Evolutionary conservation across 345 rosid genomes (phyloP), one percentile per base, ranked within the genome.

Genomic region (Populus ilicifolia): DNA sequence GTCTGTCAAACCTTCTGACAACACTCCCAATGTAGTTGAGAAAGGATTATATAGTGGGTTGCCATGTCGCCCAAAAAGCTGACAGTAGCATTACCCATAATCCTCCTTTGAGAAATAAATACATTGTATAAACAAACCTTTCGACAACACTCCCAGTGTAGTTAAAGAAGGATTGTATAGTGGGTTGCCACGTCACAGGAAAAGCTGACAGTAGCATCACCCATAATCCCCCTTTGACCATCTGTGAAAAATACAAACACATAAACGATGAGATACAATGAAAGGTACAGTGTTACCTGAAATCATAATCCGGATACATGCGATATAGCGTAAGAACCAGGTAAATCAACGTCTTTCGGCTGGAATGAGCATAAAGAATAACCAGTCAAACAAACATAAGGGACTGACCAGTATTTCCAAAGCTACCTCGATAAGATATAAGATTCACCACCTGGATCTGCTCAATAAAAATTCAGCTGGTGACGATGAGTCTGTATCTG

Each of bases 1-100:
- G 96, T 83, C 90, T 77, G 99, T 96, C 99, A 96, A 86, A 84
- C 99, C 99, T 77, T 89, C 74, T 93, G 99, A 93, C 99, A 96
- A 87, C 99, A 96, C 94, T 96, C 96, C 97, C 99, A 90, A 80
- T 79, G 80, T 70, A 84, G 73, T 71, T 77, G 75, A 80, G 75
- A 85, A 88, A 83, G 89, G 87, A 90, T 85, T 89, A 90, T 83
- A 82, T 77, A 90, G 83, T 64, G 98, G 99, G 98, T 85, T 96
- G 97, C 83, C 99, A 93, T 79, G 78, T 91, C 98, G 98, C 98
- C 91, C 75, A 82, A 86, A 65, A 88, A 93, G 97, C 97, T 96
- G 97, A 91, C 94, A 76, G 78, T 90, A 94, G 79, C 99, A 93
- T 92, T 96, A 93, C 96, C 99, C 99, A 87, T 93, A 92, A 93